These are phyloP conservation scores for Discostella stelligeroides DNA, from an alignment of 108 stramenopile genomes.

Conservation along the genomic window DNA sequence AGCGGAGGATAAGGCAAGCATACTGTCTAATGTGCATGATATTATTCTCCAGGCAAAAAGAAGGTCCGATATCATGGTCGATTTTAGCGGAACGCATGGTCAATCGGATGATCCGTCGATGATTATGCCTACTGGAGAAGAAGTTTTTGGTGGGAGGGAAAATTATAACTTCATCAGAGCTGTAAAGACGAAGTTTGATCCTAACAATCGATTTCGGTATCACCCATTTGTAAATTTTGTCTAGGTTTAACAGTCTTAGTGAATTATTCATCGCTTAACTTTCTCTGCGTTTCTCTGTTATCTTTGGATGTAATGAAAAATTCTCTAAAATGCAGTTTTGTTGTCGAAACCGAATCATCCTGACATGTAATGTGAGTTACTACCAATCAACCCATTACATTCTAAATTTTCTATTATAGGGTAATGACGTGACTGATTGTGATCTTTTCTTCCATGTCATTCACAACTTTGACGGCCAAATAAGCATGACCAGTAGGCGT, in stretches of 20 bases:
- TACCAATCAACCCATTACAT: no score
- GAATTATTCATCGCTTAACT: no score
- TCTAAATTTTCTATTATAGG: no score
- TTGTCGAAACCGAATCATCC: no score
- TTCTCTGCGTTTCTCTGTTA: no score
- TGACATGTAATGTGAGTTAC: no score
- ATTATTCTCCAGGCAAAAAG: constrained; percentile 15
- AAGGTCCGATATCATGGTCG: constrained; percentile 7
- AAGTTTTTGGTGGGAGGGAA: constrained; percentile 24
- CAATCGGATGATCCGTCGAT: constrained; percentile 21
- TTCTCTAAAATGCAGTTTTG: no score
- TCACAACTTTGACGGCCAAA: no score
- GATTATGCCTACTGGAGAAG: constrained; percentile 11
- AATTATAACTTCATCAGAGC: constrained; percentile 5
- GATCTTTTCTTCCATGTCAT: no score
- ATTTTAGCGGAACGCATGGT: constrained; percentile 28
- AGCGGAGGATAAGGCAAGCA: constrained; percentile 12
- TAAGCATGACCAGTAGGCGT: no score
- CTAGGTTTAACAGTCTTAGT: not conserved
- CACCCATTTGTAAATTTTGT: constrained; percentile 15
- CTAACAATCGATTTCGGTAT: constrained; percentile 22
- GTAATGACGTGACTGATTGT: no score
- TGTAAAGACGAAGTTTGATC: constrained; percentile 14
- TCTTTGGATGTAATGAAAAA: no score
- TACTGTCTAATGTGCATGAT: constrained; percentile 11